These are phyloP conservation scores for Fonsecaea nubica DNA, from an alignment of 2,329 filamentous ascomycete genomes.

Conservation along the genomic window DNA sequence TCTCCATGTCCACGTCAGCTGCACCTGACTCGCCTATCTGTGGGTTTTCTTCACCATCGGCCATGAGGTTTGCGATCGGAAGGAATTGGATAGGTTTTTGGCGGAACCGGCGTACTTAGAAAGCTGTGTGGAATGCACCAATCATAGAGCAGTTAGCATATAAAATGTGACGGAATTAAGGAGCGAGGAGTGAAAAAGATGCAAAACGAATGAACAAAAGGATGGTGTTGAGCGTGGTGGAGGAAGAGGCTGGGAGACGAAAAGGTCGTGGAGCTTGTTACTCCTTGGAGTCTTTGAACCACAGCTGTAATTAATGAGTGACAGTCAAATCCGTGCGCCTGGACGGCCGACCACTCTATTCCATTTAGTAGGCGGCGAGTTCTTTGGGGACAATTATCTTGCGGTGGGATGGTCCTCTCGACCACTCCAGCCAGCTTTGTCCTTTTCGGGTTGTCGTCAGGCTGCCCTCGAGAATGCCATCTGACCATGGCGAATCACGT, in stretches of 20 bases:
- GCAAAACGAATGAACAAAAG: background rate
- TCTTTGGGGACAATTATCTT: background rate
- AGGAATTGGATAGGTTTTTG: background rate
- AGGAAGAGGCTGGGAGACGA: background rate
- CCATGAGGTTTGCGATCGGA: conserved; percentile 32
- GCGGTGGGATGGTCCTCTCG: background rate
- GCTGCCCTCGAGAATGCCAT: background rate
- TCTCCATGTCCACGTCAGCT: conserved; percentile 43
- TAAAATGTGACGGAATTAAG: background rate
- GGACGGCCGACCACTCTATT: background rate
- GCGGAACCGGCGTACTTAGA: background rate
- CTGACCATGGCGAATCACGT: background rate
- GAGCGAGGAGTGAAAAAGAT: background rate
- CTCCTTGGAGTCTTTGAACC: background rate
- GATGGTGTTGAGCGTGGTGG: background rate
- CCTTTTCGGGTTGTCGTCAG: background rate
- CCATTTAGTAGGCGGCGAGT: background rate
- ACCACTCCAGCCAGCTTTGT: background rate
- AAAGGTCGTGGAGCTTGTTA: background rate
- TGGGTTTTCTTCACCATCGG: conserved; percentile 38
- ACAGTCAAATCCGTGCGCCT: background rate
- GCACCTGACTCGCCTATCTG: conserved; percentile 34
- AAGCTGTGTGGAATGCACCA: background rate
- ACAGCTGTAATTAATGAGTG: background rate
- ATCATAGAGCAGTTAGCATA: background rate